phyloP scores from a whole-genome alignment of 164 flowering plant genomes.

The Vitis amurensis region DNA sequence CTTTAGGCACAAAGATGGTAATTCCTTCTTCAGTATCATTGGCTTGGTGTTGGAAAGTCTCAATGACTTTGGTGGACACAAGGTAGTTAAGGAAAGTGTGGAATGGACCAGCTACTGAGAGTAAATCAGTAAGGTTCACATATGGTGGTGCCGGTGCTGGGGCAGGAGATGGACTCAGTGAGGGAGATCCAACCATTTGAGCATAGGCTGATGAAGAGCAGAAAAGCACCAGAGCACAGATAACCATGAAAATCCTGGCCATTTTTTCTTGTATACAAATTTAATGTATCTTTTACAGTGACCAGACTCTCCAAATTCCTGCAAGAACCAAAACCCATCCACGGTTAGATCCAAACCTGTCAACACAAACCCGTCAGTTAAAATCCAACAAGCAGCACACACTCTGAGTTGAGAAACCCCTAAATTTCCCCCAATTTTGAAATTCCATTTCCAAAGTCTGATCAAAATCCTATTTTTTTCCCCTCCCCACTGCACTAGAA shows the following conservation, averaged over 20 bases:
- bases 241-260: conserved; percentile 31
- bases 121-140: conserved; percentile 72
- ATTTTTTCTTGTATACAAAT: conserved; percentile 17
- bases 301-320: conserved; percentile 35
- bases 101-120: conserved; percentile 86
- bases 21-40: conserved; percentile 81
- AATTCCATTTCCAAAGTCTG: not conserved
- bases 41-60: conserved; percentile 85
- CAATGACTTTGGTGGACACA: conserved; percentile 66
- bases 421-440: not conserved
- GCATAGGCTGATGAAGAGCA: conserved; percentile 32
- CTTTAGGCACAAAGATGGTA: conserved; percentile 82
- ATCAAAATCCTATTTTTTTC: too few relatives aligned
- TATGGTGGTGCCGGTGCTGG: conserved; percentile 86
- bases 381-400: not conserved
- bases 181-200: conserved; percentile 30
- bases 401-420: not conserved
- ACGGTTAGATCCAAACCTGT: not conserved
- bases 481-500: too few relatives aligned
- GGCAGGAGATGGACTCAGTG: conserved; percentile 36
- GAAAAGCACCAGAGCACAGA: conserved; percentile 24
- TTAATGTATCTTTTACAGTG: not conserved
- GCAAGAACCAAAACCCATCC: conserved; percentile 18
- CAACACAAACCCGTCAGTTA: not conserved
- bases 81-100: conserved; percentile 63